These are phyloP conservation scores for Populus hybrid DNA, from an alignment of 441 rosid species.

Conservation along the genomic window DNA sequence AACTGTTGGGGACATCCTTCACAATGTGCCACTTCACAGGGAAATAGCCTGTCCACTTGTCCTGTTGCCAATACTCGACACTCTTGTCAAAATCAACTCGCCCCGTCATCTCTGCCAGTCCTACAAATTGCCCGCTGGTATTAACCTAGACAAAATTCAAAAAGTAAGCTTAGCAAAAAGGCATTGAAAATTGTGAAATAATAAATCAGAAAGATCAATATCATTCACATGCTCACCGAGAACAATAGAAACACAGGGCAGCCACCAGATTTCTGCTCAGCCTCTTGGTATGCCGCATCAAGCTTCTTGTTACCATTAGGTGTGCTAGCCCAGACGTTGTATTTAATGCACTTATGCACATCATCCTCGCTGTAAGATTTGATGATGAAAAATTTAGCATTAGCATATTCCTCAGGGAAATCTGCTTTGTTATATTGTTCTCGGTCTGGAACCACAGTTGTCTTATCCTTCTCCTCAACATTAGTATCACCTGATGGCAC, in stretches of 20 bases:
- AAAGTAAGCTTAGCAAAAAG: not conserved
- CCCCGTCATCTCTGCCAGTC: constrained; percentile 90
- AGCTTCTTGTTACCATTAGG: constrained; percentile 30
- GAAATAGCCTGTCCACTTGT: constrained; percentile 97
- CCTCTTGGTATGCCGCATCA: constrained; percentile 82
- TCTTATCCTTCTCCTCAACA: too few species aligned
- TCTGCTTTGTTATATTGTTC: too few species aligned
- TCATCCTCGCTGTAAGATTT: too few species aligned
- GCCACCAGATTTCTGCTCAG: constrained; percentile 61
- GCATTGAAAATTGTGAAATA: not conserved
- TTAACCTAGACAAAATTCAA: constrained; percentile 48
- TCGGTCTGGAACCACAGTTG: too few species aligned
- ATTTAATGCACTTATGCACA: too few species aligned
- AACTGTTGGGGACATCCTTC: constrained; percentile 89
- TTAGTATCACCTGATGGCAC: too few species aligned
- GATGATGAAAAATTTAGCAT: too few species aligned
- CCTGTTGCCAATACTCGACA: constrained; percentile 94
- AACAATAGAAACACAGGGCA: constrained; percentile 81
- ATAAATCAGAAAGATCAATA: not conserved
- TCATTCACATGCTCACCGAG: constrained; percentile 58
- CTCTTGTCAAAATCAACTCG: constrained; percentile 79
- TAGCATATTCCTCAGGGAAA: too few species aligned
- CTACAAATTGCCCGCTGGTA: constrained; percentile 94
- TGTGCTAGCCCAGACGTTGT: too few species aligned
- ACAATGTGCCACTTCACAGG: constrained; percentile 88